Conservation (phyloP, 2,329 filamentous ascomycete genomes). For the Neofusicoccum parvum region DNA sequence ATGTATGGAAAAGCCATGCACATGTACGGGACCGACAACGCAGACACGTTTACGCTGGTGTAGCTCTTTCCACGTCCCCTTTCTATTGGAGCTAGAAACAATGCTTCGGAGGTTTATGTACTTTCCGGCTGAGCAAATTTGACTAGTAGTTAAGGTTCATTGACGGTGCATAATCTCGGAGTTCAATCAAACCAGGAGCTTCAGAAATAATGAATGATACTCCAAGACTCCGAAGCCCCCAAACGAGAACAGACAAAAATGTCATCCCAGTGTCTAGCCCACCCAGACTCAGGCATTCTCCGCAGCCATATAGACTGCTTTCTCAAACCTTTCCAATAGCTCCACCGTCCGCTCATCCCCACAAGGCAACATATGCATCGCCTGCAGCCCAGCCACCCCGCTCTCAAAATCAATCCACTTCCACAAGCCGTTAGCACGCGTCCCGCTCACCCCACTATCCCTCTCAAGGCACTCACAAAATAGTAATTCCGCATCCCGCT, state of each 20-base stretch:
- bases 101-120: too few species aligned
- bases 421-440: neutral
- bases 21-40: neutral
- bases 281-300: too few species aligned
- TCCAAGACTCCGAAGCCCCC: too few species aligned
- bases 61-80: neutral
- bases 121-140: too few species aligned
- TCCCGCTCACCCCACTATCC: too few species aligned
- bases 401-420: conserved; percentile 2
- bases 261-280: too few species aligned
- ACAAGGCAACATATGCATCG: neutral
- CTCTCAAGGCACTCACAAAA: neutral
- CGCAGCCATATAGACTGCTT: neutral
- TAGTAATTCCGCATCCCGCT: neutral
- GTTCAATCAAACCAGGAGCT: too few species aligned
- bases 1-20: neutral
- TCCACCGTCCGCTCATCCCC: conserved; percentile 13
- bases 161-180: too few species aligned
- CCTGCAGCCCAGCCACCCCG: neutral
- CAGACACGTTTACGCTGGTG: neutral
- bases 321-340: neutral
- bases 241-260: too few species aligned
- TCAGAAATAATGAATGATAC: too few species aligned
- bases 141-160: too few species aligned
- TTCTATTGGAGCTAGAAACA: too few species aligned